phyloP scores from a whole-genome alignment of 805 yeast species.

The Candida montana region DNA sequence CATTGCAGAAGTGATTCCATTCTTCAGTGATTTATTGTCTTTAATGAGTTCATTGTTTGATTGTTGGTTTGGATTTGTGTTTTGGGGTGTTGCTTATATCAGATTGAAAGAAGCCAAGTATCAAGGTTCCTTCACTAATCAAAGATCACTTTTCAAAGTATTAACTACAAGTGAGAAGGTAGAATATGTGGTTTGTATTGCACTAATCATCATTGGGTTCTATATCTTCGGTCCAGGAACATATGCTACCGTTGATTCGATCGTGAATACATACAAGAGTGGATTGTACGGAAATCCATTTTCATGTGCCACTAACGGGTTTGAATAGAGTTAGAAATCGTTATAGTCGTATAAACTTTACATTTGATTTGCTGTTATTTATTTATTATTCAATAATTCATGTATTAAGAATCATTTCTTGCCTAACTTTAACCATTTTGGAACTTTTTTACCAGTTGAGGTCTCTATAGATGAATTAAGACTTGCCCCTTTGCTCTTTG shows the following conservation, averaged over 20 bases:
- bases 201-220: constrained; percentile 41
- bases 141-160: constrained; percentile 24
- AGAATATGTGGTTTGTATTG: constrained; percentile 32
- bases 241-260: constrained; percentile 51
- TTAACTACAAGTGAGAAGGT: constrained; percentile 30
- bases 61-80: constrained; percentile 62
- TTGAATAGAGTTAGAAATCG: constrained; percentile 10
- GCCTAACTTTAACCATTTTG: constrained; percentile 37
- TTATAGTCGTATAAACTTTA: too few relatives aligned
- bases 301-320: constrained; percentile 42
- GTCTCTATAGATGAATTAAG: not conserved
- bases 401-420: too few relatives aligned
- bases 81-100: constrained; percentile 57
- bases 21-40: constrained; percentile 51
- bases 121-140: constrained; percentile 25
- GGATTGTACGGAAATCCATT: constrained; percentile 48
- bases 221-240: constrained; percentile 57
- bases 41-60: constrained; percentile 58
- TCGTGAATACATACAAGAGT: constrained; percentile 43
- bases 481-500: constrained; percentile 8
- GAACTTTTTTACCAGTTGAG: constrained; percentile 25
- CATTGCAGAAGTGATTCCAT: constrained; percentile 63
- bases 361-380: not conserved
- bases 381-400: not conserved
- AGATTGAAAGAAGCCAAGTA: constrained; percentile 35